Conservation (phyloP, 805 yeast genomes). For the Blastobotrys mokoenaii region DNA sequence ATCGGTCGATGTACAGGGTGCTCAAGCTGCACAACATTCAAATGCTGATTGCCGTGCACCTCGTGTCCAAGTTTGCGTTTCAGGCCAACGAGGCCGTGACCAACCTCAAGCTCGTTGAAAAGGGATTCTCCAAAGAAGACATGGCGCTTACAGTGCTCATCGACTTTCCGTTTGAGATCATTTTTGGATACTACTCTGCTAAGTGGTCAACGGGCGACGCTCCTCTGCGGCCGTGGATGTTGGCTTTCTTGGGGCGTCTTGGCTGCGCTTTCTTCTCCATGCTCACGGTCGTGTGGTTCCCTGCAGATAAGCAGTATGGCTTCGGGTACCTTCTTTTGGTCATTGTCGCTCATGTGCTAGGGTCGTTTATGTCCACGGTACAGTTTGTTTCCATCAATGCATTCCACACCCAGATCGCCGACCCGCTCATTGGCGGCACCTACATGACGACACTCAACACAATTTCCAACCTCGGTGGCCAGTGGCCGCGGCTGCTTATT, state of each 20-base stretch:
- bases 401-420: conserved; percentile 92
- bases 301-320: conserved; percentile 41
- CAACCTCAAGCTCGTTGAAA: conserved; percentile 79
- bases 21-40: conserved; percentile 56
- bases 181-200: conserved; percentile 94
- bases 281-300: conserved; percentile 63
- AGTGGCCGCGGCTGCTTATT: conserved; percentile 89
- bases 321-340: conserved; percentile 56
- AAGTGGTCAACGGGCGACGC: conserved; percentile 74
- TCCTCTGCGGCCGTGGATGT: conserved; percentile 80
- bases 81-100: conserved; percentile 96
- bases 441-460: conserved; percentile 96
- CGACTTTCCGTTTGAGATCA: conserved; percentile 91
- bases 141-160: conserved; percentile 84
- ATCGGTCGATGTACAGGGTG: conserved; percentile 29
- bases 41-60: conserved; percentile 61
- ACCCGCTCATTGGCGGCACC: conserved; percentile 93
- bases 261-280: conserved; percentile 71
- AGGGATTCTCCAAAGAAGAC: conserved; percentile 89
- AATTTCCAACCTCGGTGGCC: conserved; percentile 87
- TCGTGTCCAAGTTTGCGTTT: conserved; percentile 82
- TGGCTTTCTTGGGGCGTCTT: conserved; percentile 77
- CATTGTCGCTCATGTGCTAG: conserved; percentile 71
- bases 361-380: conserved; percentile 88
- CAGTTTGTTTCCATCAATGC: conserved; percentile 93